Conservation (phyloP, 1,284 basidiomycete species). For the Ceraceosorus guamensis region DNA sequence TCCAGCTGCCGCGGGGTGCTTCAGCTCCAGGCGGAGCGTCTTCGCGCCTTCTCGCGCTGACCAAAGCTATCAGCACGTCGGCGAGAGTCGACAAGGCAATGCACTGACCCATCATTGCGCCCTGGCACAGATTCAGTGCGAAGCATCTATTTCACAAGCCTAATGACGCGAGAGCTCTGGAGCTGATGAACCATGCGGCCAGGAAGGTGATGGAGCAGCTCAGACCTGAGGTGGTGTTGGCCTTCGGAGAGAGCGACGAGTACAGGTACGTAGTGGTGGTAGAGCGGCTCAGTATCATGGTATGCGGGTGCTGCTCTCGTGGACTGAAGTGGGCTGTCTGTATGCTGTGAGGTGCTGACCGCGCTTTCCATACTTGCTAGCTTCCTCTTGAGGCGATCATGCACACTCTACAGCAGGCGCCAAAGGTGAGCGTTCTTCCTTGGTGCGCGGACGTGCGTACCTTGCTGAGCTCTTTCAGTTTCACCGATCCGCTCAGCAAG, state of each 20-base stretch:
- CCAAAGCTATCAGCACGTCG: neutral
- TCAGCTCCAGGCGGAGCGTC: neutral
- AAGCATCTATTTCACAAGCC: conserved; percentile 78
- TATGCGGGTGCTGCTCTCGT: too few species aligned
- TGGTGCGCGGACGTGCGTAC: too few species aligned
- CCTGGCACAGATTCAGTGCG: conserved; percentile 66
- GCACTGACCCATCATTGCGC: conserved; percentile 11
- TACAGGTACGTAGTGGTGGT: too few species aligned
- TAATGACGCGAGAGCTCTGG: conserved; percentile 77
- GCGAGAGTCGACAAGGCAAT: neutral
- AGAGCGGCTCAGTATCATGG: too few species aligned
- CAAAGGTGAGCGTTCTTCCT: too few species aligned
- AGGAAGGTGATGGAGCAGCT: conserved; percentile 61
- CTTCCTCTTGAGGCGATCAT: conserved; percentile 73
- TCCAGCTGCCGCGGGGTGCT: too few species aligned
- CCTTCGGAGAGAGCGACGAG: conserved; percentile 94
- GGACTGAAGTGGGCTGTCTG: too few species aligned
- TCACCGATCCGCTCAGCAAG: conserved; percentile 73
- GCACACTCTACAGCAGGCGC: conserved; percentile 76
- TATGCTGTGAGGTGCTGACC: too few species aligned
- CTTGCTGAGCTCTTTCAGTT: too few species aligned
- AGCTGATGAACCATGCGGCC: conserved; percentile 89
- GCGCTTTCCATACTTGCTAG: too few species aligned
- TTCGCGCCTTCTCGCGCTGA: neutral
- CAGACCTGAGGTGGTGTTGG: conserved; percentile 49